A percentile compares a stretch with the other conserved stretches of the same genome.
Conservation (phyloP, 495 filamentous ascomycete genomes). For the Extremus antarcticus region DNA sequence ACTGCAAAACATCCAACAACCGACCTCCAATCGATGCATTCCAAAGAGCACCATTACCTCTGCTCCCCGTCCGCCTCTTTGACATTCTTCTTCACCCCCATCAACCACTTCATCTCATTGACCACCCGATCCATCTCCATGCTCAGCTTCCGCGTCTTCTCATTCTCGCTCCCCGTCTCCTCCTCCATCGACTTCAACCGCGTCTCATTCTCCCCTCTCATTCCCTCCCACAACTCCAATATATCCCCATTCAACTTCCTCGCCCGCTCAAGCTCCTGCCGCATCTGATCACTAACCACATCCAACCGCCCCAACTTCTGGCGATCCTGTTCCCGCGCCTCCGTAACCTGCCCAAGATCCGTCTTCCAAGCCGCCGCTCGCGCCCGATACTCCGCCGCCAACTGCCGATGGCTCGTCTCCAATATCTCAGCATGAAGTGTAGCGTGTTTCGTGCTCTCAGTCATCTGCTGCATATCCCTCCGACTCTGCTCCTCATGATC, state of each 20-base stretch:
- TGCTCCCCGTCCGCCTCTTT: background rate
- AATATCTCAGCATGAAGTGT: constrained; percentile 21
- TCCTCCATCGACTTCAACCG: constrained; percentile 7
- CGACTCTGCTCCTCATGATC: constrained; percentile 7
- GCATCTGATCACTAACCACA: constrained; percentile 23
- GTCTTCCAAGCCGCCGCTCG: constrained; percentile 18
- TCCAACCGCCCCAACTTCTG: constrained; percentile 16
- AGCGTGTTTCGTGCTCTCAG: constrained; percentile 19
- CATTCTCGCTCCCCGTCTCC: constrained; percentile 4
- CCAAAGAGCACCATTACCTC: background rate
- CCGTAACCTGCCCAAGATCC: constrained; percentile 7
- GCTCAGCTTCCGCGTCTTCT: constrained; percentile 14
- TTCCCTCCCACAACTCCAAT: constrained; percentile 10
- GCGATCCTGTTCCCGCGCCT: constrained; percentile 16
- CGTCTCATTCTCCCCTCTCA: constrained; percentile 10
- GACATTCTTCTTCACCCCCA: constrained; percentile 16
- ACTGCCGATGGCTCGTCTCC: constrained; percentile 22
- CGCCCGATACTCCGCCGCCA: constrained; percentile 20
- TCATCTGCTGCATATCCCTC: constrained; percentile 13
- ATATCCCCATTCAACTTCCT: constrained; percentile 18
- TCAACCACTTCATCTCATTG: constrained; percentile 23
- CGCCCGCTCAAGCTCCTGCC: constrained; percentile 21
- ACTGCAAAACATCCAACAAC: background rate
- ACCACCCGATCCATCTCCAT: constrained; percentile 20
- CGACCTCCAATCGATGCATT: background rate